Base-by-base conservation (phyloP, 768 basidiomycete species). In the Leucosporidium creatinivorum region DNA sequence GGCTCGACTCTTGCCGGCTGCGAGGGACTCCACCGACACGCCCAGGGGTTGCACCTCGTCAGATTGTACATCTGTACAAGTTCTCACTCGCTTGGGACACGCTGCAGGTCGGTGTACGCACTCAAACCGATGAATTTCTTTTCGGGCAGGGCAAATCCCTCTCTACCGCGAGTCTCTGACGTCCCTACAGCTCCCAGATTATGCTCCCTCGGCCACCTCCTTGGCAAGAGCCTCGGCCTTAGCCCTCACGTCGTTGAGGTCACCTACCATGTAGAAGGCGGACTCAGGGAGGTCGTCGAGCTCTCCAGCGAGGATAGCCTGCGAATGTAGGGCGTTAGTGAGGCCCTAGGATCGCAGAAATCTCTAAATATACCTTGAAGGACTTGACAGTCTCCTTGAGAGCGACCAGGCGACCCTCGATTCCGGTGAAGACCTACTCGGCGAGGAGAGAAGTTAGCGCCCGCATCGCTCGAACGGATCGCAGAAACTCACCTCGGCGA, bases 211-310 rank as follows among this genome's bases (percentile, higher is more conserved):
- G 28, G 30, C 57, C 7, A 69, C 56, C 76, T 97, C 93, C 85
- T 94, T 94, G 66, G 92, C 89, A 74, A 94, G 86, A 80, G 93
- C 89, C 81, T 93, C 93, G 73, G 96, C 96, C 87, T 99, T 99
- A 73, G 84, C 80, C 84, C 94, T 93, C 79, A 89, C 94, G 74
- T 97, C 94, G 80, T 93, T 91, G 76, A 98, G 94, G 75, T 91
- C 94, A 74, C 94, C 94, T 77, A 78, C 78, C 79, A 50, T 67
- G 49, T 44, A 56, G 31, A 50, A 33, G 10, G 61, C n/a, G 33
- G 52, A 33, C 54, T 44, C 96, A 62, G 96, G 93, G 61, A 97
- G 85, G 62, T 81, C 78, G 80, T 98, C 96, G 77, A 94, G 92
- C 69, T 81, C 75, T 67, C 94, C 94, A 70, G 87, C 84, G 65